phyloP scores from a whole-genome alignment of 2,329 filamentous ascomycete genomes.

The Pyricularia grisea region DNA sequence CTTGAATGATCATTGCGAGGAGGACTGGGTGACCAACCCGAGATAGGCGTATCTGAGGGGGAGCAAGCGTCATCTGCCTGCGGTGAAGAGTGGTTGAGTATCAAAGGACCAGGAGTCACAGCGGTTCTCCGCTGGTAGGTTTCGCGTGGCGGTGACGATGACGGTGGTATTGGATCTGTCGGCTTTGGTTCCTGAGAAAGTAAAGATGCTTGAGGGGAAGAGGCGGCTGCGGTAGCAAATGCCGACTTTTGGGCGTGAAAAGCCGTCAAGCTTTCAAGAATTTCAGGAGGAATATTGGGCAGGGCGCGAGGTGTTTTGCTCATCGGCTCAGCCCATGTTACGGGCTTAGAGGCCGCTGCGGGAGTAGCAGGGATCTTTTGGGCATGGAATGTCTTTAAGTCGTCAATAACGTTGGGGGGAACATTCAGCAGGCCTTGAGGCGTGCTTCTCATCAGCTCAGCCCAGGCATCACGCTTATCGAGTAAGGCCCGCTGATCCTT shows the following conservation, averaged over 20 bases:
- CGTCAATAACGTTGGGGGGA: not conserved
- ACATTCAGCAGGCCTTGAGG: conserved; percentile 20
- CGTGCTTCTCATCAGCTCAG: conserved; percentile 14
- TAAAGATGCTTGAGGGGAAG: not conserved
- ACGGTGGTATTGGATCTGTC: not conserved
- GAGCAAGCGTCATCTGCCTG: not conserved
- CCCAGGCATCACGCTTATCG: conserved; percentile 26
- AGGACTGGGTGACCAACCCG: not conserved
- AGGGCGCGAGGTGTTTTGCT: not conserved
- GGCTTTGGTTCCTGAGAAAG: not conserved
- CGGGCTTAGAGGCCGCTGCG: not conserved
- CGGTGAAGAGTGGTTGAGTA: not conserved
- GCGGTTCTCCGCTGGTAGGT: not conserved
- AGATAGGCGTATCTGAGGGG: not conserved
- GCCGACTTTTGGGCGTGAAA: not conserved
- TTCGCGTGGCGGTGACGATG: not conserved
- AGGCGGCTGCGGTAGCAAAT: not conserved
- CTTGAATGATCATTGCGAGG: not conserved
- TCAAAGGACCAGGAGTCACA: not conserved
- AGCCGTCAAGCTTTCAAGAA: not conserved
- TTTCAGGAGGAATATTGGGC: not conserved
- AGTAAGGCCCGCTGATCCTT: conserved; percentile 28
- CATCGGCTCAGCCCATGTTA: not conserved
- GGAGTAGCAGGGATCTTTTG: not conserved
- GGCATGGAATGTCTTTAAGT: not conserved